phyloP scores from a whole-genome alignment of 2,329 filamentous ascomycete species.

The Aspergillus puulaauensis region DNA sequence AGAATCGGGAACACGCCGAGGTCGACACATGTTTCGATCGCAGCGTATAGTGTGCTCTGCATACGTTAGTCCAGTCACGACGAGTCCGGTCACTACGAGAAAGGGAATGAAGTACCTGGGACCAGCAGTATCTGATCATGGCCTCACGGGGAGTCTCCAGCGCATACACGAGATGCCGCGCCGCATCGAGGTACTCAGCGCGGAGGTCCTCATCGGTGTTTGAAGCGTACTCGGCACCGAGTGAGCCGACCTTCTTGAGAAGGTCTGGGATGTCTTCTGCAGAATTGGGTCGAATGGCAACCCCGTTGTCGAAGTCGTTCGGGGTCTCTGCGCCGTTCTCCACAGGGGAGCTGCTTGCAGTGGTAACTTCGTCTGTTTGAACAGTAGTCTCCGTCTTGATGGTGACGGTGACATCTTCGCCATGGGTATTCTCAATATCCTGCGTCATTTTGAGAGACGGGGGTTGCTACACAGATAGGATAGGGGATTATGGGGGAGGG shows the following conservation, averaged over 20 bases:
- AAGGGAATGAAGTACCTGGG: conserved; percentile 29
- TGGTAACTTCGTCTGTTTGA: background rate
- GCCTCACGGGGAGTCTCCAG: conserved; percentile 51
- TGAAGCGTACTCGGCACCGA: conserved; percentile 8
- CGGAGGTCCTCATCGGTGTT: conserved; percentile 12
- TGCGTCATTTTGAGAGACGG: background rate
- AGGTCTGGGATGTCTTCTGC: conserved; percentile 13
- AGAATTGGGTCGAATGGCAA: conserved; percentile 15
- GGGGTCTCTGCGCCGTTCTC: background rate
- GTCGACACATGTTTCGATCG: conserved; percentile 23
- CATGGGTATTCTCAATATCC: background rate
- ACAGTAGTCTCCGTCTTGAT: background rate
- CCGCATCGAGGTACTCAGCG: conserved; percentile 16
- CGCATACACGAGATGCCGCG: conserved; percentile 21
- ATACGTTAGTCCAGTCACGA: background rate
- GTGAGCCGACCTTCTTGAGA: conserved; percentile 9
- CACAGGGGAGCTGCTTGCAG: background rate
- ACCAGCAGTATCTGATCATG: conserved; percentile 50
- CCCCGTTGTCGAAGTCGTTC: conserved; percentile 7
- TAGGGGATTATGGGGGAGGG: too few species aligned
- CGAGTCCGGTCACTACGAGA: too few species aligned
- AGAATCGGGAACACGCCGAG: conserved; percentile 23
- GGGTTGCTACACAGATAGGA: background rate
- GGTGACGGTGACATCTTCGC: background rate
- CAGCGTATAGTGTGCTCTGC: conserved; percentile 22